These are phyloP conservation scores for Aspergillus taichungensis DNA, from an alignment of 495 filamentous ascomycete species.

Conservation along the genomic window DNA sequence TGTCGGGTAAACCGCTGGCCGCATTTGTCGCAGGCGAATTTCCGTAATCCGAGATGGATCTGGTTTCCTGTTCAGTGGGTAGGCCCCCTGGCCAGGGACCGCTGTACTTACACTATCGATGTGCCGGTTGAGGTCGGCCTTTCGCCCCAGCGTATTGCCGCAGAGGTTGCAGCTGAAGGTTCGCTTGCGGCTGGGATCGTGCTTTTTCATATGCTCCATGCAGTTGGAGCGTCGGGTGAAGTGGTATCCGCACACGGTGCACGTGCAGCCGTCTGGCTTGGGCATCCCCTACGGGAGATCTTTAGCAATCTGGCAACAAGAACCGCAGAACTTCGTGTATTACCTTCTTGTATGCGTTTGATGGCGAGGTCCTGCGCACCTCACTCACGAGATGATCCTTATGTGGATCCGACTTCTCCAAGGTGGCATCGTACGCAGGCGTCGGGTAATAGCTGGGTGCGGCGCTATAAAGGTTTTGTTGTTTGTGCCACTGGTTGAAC, in stretches of 20 bases:
- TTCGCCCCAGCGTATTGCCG: slow-evolving; percentile 41
- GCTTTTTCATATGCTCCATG: slow-evolving; percentile 82
- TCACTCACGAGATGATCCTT: too few relatives aligned
- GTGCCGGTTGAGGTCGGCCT: slow-evolving; percentile 79
- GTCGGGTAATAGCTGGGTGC: too few relatives aligned
- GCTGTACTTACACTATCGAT: slow-evolving; percentile 57
- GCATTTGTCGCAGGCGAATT: slow-evolving; percentile 64
- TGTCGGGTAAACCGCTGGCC: slow-evolving; percentile 68
- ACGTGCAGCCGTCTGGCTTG: slow-evolving; percentile 50
- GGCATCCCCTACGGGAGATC: slow-evolving; percentile 5
- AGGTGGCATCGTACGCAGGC: too few relatives aligned
- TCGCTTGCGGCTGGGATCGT: slow-evolving; percentile 67
- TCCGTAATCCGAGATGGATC: slow-evolving; percentile 67
- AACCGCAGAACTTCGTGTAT: too few relatives aligned
- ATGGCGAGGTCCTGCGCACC: too few relatives aligned
- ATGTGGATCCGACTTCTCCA: too few relatives aligned
- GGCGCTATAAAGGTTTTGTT: background rate
- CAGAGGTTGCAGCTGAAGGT: slow-evolving; percentile 62
- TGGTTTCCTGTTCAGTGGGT: slow-evolving; percentile 16
- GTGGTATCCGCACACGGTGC: slow-evolving; percentile 64
- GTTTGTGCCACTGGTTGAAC: slow-evolving; percentile 1
- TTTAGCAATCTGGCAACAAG: slow-evolving; percentile 6
- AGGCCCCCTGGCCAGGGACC: background rate
- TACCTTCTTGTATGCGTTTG: too few relatives aligned
- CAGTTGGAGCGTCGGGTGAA: slow-evolving; percentile 89